Evolutionary conservation across 176 grass and related monocot genomes (phyloP).

Genomic region (Leersia perrieri): DNA sequence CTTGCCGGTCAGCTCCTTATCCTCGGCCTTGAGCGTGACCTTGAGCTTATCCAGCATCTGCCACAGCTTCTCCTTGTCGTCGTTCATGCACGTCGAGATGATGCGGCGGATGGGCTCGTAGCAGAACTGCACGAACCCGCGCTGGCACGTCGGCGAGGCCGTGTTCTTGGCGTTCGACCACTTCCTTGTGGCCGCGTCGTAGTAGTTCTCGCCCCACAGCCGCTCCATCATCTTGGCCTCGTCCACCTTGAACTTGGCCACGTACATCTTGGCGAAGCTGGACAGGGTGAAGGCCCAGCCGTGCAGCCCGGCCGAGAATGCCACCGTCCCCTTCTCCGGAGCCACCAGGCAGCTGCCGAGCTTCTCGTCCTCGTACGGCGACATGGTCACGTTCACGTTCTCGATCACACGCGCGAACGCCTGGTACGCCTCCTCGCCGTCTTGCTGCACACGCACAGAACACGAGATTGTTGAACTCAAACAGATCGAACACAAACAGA

Average conservation of each 20-base stretch:
- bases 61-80: too few relatives aligned
- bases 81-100: slow-evolving; percentile 28
- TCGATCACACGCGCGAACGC: slow-evolving; percentile 41
- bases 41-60: too few relatives aligned
- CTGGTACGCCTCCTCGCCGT: slow-evolving; percentile 47
- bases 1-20: too few relatives aligned
- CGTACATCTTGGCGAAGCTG: slow-evolving; percentile 53
- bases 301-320: neutral
- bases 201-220: neutral
- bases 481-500: too few relatives aligned
- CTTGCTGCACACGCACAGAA: too few relatives aligned
- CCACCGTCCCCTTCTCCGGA: slow-evolving; percentile 53
- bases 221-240: slow-evolving; percentile 9
- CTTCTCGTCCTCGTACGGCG: slow-evolving; percentile 35
- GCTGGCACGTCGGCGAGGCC: slow-evolving; percentile 35
- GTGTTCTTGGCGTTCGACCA: slow-evolving; percentile 35
- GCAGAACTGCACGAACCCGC: slow-evolving; percentile 56
- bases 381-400: slow-evolving; percentile 55
- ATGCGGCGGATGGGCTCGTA: slow-evolving; percentile 50
- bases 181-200: slow-evolving; percentile 26
- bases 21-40: too few relatives aligned
- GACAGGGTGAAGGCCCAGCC: slow-evolving; percentile 28
- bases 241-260: slow-evolving; percentile 42
- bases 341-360: slow-evolving; percentile 43
- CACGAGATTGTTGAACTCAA: too few relatives aligned